These are phyloP conservation scores for Phytophthora tentaculata DNA, from an alignment of 352 stramenopile species.

Conservation along the genomic window DNA sequence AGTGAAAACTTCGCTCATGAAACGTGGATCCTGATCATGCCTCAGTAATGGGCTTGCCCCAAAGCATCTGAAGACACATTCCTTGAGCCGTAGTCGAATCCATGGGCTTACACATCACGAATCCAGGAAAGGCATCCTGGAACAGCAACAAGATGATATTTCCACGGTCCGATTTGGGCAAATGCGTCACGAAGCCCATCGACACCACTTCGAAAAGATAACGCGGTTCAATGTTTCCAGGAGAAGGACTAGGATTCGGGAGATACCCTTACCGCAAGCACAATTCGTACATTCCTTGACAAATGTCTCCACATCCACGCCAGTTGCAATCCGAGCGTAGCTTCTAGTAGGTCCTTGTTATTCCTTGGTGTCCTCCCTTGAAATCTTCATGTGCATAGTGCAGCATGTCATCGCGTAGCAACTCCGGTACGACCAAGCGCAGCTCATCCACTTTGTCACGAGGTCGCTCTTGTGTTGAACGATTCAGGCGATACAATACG, in stretches of 20 bases:
- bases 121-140: no score
- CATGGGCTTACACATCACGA: conserved; percentile 2
- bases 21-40: no score
- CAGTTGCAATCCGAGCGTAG: conserved; percentile 12
- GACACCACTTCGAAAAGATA: no score
- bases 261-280: neutral
- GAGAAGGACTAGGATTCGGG: neutral
- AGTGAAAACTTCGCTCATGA: neutral
- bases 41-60: no score
- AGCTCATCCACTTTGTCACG: no score
- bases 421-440: neutral
- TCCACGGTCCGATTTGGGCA: no score
- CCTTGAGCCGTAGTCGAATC: neutral
- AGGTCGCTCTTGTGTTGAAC: no score
- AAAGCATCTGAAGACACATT: neutral
- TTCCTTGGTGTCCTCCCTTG: conserved; percentile 8
- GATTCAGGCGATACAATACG: no score
- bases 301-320: neutral
- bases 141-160: no score
- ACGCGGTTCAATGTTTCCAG: neutral
- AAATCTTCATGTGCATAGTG: no score
- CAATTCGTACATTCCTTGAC: neutral
- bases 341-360: conserved; percentile 10
- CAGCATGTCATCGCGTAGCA: neutral
- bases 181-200: no score